Base-by-base conservation (phyloP, 2,329 filamentous ascomycete species). In the Teratosphaeria destructans region DNA sequence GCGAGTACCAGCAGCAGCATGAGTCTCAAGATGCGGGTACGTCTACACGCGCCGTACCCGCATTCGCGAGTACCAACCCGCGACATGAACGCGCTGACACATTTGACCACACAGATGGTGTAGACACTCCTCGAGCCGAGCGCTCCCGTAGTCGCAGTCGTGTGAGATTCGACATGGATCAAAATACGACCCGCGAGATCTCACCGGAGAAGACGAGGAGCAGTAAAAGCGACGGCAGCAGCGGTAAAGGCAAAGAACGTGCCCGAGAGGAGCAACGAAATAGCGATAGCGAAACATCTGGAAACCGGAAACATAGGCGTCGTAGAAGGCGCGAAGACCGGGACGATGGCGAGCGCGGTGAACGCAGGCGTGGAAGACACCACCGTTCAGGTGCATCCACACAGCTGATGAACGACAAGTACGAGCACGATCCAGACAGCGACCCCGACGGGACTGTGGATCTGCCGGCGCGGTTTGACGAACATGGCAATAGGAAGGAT, bases 401-500 rank as follows among this genome's bases (percentile, higher is more conserved):
- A 57, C 37, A 56, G 32, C 58, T 66, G 53, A 68, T 66, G 66
- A 63, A 64, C 56, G 67, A 68, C 59, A 61, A 65, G 54, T 67
- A 69, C 60, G 68, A 71, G 53, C 65, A 60, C 27, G 60, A 62
- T 23, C 61, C 59, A 5, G 66, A 62, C n/a, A 61, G 43, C n/a
- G 65, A 68, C 5, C 66, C 64, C 5, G 70, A 72, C 29, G 64
- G 66, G 19, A 73, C 71, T 19, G 66, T 73, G 39, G 72, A 74
- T 19, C 61, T 74, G 10, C 72, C 72, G 12, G 62, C 68, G n/a
- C 63, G 72, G 0, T 74, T 74, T 56, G 72, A 74, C 52, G 65
- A 70, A 63, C 58, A 70, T 23, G 72, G 72, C 29, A 70, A 71
- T 49, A 64, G 64, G 14, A 70, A 39, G 19, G 34, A 69, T 55